Conservation (phyloP, 768 basidiomycete genomes). For the Leccinum boreale region DNA sequence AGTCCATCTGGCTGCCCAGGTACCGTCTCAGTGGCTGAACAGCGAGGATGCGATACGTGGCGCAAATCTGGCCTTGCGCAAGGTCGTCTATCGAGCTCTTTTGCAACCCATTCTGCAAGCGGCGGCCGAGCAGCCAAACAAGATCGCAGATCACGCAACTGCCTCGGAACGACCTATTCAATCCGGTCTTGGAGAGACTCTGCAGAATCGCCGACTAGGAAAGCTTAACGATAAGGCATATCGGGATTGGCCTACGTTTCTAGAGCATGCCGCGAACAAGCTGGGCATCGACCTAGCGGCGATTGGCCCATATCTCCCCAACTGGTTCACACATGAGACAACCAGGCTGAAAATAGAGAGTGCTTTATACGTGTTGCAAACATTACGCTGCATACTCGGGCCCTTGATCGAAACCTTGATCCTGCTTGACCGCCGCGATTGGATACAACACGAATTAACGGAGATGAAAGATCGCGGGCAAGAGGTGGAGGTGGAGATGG, state of each 20-base stretch:
- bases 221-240: conserved; percentile 51
- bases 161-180: conserved; percentile 9
- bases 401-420: conserved; percentile 66
- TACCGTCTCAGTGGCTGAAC: conserved; percentile 59
- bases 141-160: not conserved
- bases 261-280: conserved; percentile 33
- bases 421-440: conserved; percentile 56
- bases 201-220: conserved; percentile 47
- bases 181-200: conserved; percentile 36
- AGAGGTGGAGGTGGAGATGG: conserved; percentile 40
- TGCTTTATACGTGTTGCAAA: conserved; percentile 57
- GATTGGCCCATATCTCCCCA: conserved; percentile 15
- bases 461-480: conserved; percentile 18
- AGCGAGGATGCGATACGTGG: conserved; percentile 30
- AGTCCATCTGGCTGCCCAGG: conserved; percentile 69
- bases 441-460: conserved; percentile 45
- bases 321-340: conserved; percentile 20
- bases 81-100: conserved; percentile 71
- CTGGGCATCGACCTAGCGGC: conserved; percentile 20
- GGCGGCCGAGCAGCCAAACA: not conserved
- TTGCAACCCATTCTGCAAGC: conserved; percentile 36
- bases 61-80: conserved; percentile 55
- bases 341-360: conserved; percentile 33
- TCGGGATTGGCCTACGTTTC: conserved; percentile 46
- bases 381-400: conserved; percentile 65